Percentiles rank a stretch among this genome's conserved stretches.
Conservation (phyloP, 768 basidiomycete genomes). For the Ramaria sp. region DNA sequence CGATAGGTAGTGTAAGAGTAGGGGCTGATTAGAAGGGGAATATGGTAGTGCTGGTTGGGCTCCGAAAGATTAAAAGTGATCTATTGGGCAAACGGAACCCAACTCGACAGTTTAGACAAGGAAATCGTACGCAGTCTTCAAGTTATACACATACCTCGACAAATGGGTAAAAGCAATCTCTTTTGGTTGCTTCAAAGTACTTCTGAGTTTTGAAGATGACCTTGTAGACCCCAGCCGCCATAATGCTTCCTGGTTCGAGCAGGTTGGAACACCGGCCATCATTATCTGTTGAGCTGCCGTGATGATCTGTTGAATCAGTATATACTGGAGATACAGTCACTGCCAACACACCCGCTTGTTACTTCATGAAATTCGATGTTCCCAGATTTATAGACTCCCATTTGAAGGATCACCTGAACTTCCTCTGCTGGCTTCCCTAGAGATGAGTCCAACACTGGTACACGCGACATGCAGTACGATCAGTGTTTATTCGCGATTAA, state of each 20-base stretch:
- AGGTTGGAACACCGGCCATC: slow-evolving; percentile 79
- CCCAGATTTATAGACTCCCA: slow-evolving; percentile 24
- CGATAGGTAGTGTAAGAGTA: slow-evolving; percentile 89
- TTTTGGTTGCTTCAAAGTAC: slow-evolving; percentile 59
- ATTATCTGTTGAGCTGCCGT: slow-evolving; percentile 53
- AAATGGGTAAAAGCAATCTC: slow-evolving; percentile 79
- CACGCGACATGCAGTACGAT: background rate
- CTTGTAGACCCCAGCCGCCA: slow-evolving; percentile 65
- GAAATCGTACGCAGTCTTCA: background rate
- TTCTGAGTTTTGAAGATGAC: slow-evolving; percentile 74
- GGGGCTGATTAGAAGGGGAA: slow-evolving; percentile 86
- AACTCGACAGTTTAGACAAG: background rate
- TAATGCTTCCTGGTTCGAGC: slow-evolving; percentile 42
- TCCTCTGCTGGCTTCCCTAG: slow-evolving; percentile 71
- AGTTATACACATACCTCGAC: slow-evolving; percentile 54
- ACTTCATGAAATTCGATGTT: slow-evolving; percentile 39
- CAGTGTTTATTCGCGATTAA: background rate
- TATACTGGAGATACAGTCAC: background rate
- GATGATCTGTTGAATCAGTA: slow-evolving; percentile 4
- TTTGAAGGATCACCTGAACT: slow-evolving; percentile 55
- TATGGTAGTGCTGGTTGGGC: slow-evolving; percentile 78
- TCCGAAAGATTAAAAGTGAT: slow-evolving; percentile 67
- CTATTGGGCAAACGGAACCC: slow-evolving; percentile 26
- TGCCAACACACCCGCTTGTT: slow-evolving; percentile 45
- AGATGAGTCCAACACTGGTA: slow-evolving; percentile 84